Percentiles rank a stretch among this genome's conserved stretches.
These are phyloP conservation scores for Pleurotus giganteus DNA, from an alignment of 768 basidiomycete species.

Conservation along the genomic window DNA sequence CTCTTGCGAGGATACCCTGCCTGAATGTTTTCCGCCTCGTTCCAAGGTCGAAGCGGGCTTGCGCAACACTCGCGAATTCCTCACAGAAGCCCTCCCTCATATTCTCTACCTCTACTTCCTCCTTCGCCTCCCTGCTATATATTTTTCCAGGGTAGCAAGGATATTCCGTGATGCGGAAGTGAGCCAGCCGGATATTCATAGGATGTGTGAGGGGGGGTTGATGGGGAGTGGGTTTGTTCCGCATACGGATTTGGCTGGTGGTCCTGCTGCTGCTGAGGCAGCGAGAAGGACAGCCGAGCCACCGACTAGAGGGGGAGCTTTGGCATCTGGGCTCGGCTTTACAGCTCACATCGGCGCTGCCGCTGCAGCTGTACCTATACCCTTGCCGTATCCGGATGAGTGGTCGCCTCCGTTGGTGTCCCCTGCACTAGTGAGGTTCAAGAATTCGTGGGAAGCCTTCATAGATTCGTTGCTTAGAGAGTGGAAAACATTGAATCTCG, in stretches of 20 bases:
- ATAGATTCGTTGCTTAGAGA: constrained; percentile 67
- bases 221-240: constrained; percentile 18
- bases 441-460: constrained; percentile 67
- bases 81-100: constrained; percentile 39
- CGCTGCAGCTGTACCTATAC: constrained; percentile 16
- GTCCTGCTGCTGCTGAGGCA: neutral
- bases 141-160: constrained; percentile 74
- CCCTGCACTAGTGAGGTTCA: constrained; percentile 64
- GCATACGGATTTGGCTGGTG: neutral
- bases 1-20: constrained; percentile 1
- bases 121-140: constrained; percentile 72
- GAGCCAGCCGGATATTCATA: constrained; percentile 66
- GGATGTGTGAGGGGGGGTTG: constrained; percentile 45
- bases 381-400: constrained; percentile 51
- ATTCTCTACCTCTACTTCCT: constrained; percentile 47
- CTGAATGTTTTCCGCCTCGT: neutral
- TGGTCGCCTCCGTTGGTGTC: constrained; percentile 55
- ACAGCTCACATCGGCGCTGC: constrained; percentile 22
- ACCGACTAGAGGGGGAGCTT: constrained; percentile 13
- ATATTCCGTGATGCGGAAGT: constrained; percentile 80
- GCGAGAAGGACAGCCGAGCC: neutral
- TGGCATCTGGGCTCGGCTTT: constrained; percentile 24
- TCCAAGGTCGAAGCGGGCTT: constrained; percentile 10
- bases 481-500: constrained; percentile 75
- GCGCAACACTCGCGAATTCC: constrained; percentile 16